A percentile compares a stretch with the other conserved stretches of the same genome.
These are phyloP conservation scores for Aureobasidium vineae DNA, from an alignment of 2,329 filamentous ascomycete species.

Conservation along the genomic window DNA sequence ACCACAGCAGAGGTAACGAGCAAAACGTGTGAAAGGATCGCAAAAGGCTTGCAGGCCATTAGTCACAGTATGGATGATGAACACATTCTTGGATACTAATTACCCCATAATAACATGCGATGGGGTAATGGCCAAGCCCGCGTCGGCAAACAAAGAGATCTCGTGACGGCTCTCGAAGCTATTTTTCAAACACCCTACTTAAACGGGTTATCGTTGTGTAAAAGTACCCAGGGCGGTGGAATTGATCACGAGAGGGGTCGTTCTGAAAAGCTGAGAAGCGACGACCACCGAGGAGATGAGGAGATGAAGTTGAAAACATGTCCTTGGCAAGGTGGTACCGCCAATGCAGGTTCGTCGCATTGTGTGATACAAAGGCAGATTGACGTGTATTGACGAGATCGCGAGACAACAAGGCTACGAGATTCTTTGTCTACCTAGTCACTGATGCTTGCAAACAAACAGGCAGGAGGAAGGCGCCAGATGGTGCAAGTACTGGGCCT, in stretches of 20 bases:
- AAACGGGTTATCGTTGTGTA: constrained; percentile 5
- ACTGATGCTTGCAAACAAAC: background rate
- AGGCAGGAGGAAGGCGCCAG: background rate
- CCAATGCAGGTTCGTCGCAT: constrained; percentile 9
- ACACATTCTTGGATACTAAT: background rate
- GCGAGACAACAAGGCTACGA: background rate
- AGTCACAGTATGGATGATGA: constrained; percentile 19
- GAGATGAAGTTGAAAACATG: constrained; percentile 5
- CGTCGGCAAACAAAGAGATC: constrained; percentile 13
- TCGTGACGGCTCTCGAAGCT: constrained; percentile 10
- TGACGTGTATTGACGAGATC: constrained; percentile 5
- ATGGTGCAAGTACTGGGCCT: constrained; percentile 5
- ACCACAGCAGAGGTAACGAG: constrained; percentile 13
- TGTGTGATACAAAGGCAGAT: constrained; percentile 12
- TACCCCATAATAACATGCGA: no score
- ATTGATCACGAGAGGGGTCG: constrained; percentile 12
- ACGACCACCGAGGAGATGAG: constrained; percentile 15
- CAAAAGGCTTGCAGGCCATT: constrained; percentile 22
- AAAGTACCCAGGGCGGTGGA: constrained; percentile 19
- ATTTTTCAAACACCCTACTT: background rate
- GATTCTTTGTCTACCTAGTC: background rate
- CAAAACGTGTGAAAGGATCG: constrained; percentile 25
- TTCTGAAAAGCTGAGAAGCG: background rate
- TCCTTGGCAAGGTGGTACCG: constrained; percentile 17
- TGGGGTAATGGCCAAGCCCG: constrained; percentile 11